Evolutionary conservation across 805 yeast species (phyloP).

Genomic region (Kockiozyma suomiensis): DNA sequence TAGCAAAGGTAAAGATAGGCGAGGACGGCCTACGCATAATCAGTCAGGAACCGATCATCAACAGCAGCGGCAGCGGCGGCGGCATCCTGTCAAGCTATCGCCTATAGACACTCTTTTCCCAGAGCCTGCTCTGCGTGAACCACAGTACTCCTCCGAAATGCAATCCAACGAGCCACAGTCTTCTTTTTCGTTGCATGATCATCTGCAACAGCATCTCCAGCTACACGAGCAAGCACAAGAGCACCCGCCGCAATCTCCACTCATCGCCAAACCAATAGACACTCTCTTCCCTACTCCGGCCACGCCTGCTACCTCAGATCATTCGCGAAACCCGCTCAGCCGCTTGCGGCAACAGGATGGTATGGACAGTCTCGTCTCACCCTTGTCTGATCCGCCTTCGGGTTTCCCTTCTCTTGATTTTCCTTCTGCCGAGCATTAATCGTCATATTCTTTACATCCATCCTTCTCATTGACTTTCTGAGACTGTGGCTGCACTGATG

Average conservation of each 20-base stretch:
- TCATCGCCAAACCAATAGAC: background rate
- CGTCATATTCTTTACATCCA: no score
- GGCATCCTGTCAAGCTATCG: background rate
- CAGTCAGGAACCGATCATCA: background rate
- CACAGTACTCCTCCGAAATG: background rate
- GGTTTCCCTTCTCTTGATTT: background rate
- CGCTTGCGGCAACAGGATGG: background rate
- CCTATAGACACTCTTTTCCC: conserved; percentile 9
- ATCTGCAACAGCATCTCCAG: background rate
- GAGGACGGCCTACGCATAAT: background rate
- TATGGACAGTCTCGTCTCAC: background rate
- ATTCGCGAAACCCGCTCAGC: background rate
- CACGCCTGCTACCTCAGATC: background rate
- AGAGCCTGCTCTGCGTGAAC: background rate
- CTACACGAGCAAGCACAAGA: background rate
- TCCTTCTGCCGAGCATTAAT: background rate
- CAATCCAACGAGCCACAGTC: background rate
- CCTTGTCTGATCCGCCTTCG: conserved; percentile 5
- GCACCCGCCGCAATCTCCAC: no score
- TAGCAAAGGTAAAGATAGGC: background rate
- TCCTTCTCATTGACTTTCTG: background rate
- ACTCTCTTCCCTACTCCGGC: conserved; percentile 7
- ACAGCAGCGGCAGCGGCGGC: background rate
- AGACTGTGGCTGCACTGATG: no score
- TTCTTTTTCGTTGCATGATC: background rate